Percentiles rank a stretch among this genome's conserved stretches.
Evolutionary conservation across 2,329 filamentous ascomycete species (phyloP).

Genomic region (Apiospora hydei): DNA sequence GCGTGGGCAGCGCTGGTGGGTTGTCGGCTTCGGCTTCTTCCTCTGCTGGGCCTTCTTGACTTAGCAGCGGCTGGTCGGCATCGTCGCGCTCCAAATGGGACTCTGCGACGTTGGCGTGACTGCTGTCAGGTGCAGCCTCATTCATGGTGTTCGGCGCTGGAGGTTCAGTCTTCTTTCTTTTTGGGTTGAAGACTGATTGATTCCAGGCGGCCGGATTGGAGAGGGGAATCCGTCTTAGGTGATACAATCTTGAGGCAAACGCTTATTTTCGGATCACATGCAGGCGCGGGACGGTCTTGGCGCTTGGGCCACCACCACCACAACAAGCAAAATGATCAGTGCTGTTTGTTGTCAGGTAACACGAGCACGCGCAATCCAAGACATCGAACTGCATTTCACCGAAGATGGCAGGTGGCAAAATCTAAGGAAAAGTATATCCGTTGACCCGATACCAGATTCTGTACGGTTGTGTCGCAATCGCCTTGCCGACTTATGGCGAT

Average conservation of each 20-base stretch:
- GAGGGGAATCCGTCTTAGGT: not conserved
- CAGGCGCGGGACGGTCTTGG: not conserved
- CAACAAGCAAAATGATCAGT: not conserved
- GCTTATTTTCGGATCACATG: constrained; percentile 15
- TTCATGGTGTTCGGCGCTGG: not conserved
- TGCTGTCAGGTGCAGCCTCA: not conserved
- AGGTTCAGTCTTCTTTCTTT: not conserved
- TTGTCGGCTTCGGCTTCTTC: constrained; percentile 15
- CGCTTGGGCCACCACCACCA: not conserved
- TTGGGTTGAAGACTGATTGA: not conserved
- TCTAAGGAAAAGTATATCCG: too few relatives aligned
- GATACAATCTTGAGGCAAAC: not conserved
- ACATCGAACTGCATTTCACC: too few relatives aligned
- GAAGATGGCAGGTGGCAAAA: too few relatives aligned
- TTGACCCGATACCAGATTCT: too few relatives aligned
- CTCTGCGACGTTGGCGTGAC: not conserved
- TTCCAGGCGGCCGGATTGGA: not conserved
- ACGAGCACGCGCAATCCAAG: too few relatives aligned
- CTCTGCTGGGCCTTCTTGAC: not conserved
- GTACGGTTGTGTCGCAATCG: too few relatives aligned
- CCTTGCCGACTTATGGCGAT: too few relatives aligned
- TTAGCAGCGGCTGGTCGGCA: not conserved
- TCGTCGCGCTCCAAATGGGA: not conserved
- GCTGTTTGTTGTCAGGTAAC: too few relatives aligned
- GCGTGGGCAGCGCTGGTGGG: not conserved